Evolutionary conservation across 2,329 filamentous ascomycete species (phyloP), one percentile per base, ranked within the genome.

Genomic region (Cryphonectria parasitica): DNA sequence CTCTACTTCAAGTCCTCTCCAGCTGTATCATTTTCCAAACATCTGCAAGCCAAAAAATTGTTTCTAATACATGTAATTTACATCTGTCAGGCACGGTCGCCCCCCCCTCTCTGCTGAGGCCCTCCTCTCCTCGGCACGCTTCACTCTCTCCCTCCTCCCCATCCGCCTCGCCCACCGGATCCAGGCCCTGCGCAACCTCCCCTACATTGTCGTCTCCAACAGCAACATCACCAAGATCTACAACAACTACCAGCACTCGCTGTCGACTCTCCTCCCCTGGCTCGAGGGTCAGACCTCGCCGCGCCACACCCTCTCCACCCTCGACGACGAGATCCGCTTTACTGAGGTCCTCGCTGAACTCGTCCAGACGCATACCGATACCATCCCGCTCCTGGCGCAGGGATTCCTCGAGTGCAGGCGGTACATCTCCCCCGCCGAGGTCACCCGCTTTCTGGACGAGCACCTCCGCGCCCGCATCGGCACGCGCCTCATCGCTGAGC

Each of bases 201-300:
- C 96, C 0, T 99, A 95, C 81, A 98, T 99, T 74, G 95, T 99
- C 69, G 96, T 99, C 36, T 95, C 95, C n/a, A 98, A 99, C 79
- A 93, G 94, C 0, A 94, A 98, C 79, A 94, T 99, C 75, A 92
- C 91, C 36, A 91, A 92, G 77, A 99, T 99, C 74, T 97, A 98
- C 85, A 91, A 93, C 81, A 98, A 98, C 82, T 99, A 99, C 80
- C 86, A 97, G 61, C 95, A 98, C 81, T 97, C 94, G 2, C 85
- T 99, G 28, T 95, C 93, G 2, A 97, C 94, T 0, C 86, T 99
- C 22, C 88, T 98, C 4, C 95, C 95, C 6, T 98, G 95, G 83
- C 77, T 70, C 64, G 66, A 69, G 52, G 77, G 92, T 78, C 58
- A 43, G 13, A 31, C 49, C 43, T 69, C 69, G 22, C 56, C 62